Conservation (phyloP, 2,329 filamentous ascomycete species). For the Talaromyces marneffei region DNA sequence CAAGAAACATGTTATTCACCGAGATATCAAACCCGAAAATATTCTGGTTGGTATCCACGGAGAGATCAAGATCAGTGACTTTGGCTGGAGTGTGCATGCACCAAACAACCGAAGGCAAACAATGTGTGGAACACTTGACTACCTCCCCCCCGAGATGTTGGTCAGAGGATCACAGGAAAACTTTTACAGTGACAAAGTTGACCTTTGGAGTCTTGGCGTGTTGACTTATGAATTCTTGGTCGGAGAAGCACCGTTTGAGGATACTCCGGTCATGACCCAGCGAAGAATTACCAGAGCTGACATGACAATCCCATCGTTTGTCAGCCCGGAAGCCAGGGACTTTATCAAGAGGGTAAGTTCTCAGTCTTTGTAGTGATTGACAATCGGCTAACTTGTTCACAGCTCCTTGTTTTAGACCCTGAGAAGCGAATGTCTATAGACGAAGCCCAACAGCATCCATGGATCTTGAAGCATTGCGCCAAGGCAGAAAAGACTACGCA, state of each 20-base stretch:
- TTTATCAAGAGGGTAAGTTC: conserved; percentile 73
- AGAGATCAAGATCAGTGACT: conserved; percentile 98
- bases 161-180: conserved; percentile 73
- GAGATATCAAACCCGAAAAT: conserved; percentile 97
- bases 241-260: conserved; percentile 94
- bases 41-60: conserved; percentile 94
- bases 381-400: conserved; percentile 14
- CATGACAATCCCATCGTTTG: conserved; percentile 85
- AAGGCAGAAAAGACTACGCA: conserved; percentile 44
- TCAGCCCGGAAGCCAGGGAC: conserved; percentile 84
- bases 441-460: conserved; percentile 82
- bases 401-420: conserved; percentile 86
- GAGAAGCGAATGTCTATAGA: conserved; percentile 89
- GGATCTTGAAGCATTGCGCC: conserved; percentile 93
- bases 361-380: background rate
- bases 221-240: conserved; percentile 94
- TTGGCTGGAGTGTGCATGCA: conserved; percentile 96
- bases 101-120: conserved; percentile 90
- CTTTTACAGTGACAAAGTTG: conserved; percentile 91
- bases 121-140: conserved; percentile 96
- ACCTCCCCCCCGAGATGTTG: conserved; percentile 97
- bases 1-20: conserved; percentile 95
- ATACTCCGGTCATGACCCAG: conserved; percentile 91
- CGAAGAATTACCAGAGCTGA: conserved; percentile 80
- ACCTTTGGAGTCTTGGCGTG: conserved; percentile 92